phyloP scores from a whole-genome alignment of 176 grass and related monocot genomes.

The Eragrostis nindensis region DNA sequence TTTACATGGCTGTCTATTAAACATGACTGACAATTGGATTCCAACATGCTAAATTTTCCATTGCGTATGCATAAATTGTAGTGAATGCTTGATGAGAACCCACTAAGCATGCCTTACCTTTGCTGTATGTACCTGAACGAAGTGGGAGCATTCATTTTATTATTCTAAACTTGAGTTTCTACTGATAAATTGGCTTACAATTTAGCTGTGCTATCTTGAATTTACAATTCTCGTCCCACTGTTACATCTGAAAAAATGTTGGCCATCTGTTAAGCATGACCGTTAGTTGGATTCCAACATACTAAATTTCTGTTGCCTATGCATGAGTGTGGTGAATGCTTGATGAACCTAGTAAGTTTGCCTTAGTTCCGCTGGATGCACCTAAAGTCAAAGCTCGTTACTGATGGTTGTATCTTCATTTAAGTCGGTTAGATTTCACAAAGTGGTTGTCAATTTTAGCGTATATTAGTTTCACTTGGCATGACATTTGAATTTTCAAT shows the following conservation, averaged over 20 bases:
- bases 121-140: no score
- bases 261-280: background rate
- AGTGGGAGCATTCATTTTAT: constrained; percentile 4
- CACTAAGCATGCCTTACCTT: no score
- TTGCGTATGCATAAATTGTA: background rate
- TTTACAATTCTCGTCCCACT: background rate
- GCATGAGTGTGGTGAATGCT: background rate
- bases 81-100: no score
- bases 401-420: background rate
- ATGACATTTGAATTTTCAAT: background rate
- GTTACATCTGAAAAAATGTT: background rate
- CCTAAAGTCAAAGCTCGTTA: background rate
- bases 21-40: no score
- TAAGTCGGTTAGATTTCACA: background rate
- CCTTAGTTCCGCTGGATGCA: background rate
- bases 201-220: background rate
- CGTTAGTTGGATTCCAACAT: no score
- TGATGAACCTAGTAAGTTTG: background rate
- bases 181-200: background rate
- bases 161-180: background rate
- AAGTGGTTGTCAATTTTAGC: background rate
- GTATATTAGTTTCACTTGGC: background rate
- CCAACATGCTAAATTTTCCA: background rate
- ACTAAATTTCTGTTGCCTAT: background rate
- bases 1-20: background rate